Conservation (phyloP, 1,284 basidiomycete species). For the Ganoderma meredithae region DNA sequence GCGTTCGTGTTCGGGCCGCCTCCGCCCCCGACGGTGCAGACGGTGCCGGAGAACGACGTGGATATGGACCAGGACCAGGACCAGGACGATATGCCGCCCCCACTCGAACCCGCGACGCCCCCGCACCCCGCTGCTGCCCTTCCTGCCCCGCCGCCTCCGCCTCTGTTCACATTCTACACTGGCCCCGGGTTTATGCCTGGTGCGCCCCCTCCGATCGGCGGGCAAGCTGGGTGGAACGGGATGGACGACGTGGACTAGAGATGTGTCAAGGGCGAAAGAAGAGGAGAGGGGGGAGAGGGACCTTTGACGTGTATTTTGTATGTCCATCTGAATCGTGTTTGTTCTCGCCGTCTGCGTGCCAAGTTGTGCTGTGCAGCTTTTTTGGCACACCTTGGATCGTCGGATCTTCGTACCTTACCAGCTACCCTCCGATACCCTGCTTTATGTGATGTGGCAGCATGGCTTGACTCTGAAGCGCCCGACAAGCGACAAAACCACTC, state of each 20-base stretch:
- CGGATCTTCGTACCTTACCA: background rate
- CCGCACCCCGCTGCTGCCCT: background rate
- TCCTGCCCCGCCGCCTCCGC: constrained; percentile 14
- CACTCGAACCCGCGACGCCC: constrained; percentile 21
- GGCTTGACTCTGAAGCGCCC: no score
- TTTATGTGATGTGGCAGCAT: no score
- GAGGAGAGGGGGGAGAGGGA: background rate
- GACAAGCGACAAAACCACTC: no score
- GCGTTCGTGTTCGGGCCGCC: constrained; percentile 10
- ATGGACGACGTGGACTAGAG: constrained; percentile 36
- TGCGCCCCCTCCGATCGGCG: background rate
- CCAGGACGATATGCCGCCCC: constrained; percentile 25
- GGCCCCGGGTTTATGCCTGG: background rate
- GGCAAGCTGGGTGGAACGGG: constrained; percentile 22
- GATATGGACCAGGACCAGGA: constrained; percentile 3
- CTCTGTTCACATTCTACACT: constrained; percentile 29
- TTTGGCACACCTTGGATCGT: background rate
- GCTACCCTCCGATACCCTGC: no score
- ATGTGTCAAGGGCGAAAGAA: background rate
- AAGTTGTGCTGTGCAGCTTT: no score
- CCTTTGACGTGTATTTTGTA: background rate
- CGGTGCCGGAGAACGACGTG: constrained; percentile 2
- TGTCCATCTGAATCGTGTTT: background rate
- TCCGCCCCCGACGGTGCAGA: constrained; percentile 8
- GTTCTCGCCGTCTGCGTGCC: background rate